Conservation (phyloP, 2,329 filamentous ascomycete genomes). For the Talaromyces pinophilus region DNA sequence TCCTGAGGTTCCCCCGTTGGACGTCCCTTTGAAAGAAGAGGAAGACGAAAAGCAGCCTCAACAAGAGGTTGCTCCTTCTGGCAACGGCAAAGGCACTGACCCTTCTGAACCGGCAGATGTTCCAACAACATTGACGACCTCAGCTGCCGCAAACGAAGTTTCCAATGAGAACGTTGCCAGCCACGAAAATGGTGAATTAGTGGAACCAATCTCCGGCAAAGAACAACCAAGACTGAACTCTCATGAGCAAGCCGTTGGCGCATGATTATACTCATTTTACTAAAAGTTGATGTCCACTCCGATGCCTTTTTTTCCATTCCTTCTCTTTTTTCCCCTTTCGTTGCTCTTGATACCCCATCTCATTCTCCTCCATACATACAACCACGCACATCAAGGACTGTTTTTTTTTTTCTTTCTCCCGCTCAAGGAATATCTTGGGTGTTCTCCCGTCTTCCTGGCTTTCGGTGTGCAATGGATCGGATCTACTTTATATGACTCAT, state of each 20-base stretch:
- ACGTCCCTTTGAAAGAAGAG: not conserved
- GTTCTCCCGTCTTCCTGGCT: not conserved
- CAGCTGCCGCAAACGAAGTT: conserved; percentile 9
- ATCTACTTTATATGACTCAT: conserved; percentile 2
- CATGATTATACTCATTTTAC: conserved; percentile 26
- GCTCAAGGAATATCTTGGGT: not conserved
- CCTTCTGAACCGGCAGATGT: not conserved
- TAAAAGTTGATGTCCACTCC: not conserved
- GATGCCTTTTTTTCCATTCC: conserved; percentile 17
- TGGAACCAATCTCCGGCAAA: conserved; percentile 24
- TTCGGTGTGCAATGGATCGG: not conserved
- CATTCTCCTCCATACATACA: conserved; percentile 8
- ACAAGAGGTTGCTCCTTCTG: not conserved
- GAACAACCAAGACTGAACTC: conserved; percentile 28
- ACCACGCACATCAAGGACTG: conserved; percentile 6
- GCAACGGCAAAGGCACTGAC: not conserved
- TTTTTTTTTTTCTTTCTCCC: not conserved
- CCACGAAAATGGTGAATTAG: conserved; percentile 16
- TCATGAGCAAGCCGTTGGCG: conserved; percentile 33
- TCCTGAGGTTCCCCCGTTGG: conserved; percentile 25
- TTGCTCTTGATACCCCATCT: conserved; percentile 21
- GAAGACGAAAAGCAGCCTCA: conserved; percentile 3
- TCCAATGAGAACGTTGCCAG: not conserved
- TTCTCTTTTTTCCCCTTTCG: conserved; percentile 14
- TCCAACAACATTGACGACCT: not conserved